Conservation (phyloP, 768 basidiomycete species). For the Panellus pusillus region DNA sequence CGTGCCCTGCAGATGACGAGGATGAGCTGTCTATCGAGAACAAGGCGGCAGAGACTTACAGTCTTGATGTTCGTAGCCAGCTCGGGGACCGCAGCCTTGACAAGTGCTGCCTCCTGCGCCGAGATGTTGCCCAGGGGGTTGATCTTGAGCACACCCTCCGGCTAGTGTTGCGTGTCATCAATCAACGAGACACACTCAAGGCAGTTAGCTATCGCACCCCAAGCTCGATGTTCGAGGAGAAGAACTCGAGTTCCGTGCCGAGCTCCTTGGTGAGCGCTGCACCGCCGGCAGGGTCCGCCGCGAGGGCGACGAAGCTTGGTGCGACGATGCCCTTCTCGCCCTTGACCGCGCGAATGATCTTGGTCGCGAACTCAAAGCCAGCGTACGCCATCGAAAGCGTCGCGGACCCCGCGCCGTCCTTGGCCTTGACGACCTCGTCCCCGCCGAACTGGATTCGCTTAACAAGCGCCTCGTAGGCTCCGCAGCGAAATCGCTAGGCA, state of each 20-base stretch:
- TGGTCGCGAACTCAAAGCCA: constrained; percentile 84
- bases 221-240: constrained; percentile 86
- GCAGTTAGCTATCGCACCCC: constrained; percentile 55
- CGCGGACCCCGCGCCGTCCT: constrained; percentile 90
- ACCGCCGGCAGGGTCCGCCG: constrained; percentile 68
- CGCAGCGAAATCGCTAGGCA: constrained; percentile 56
- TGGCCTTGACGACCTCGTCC: constrained; percentile 98
- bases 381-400: constrained; percentile 98
- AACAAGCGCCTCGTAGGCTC: constrained; percentile 58
- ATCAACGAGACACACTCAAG: background rate
- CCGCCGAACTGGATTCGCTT: constrained; percentile 94
- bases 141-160: constrained; percentile 82
- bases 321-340: constrained; percentile 87
- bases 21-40: too few species aligned
- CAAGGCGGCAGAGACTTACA: constrained; percentile 35
- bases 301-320: constrained; percentile 82
- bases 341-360: constrained; percentile 79
- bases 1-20: constrained; percentile 17
- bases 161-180: constrained; percentile 38
- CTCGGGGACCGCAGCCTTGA: constrained; percentile 82
- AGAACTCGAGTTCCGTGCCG: constrained; percentile 76
- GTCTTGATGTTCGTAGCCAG: constrained; percentile 70
- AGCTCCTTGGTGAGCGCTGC: constrained; percentile 79
- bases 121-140: constrained; percentile 75
- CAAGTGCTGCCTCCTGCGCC: constrained; percentile 68